Evolutionary conservation across 306 rosid species (phyloP).

Genomic region (Lathyrus tuberosus): DNA sequence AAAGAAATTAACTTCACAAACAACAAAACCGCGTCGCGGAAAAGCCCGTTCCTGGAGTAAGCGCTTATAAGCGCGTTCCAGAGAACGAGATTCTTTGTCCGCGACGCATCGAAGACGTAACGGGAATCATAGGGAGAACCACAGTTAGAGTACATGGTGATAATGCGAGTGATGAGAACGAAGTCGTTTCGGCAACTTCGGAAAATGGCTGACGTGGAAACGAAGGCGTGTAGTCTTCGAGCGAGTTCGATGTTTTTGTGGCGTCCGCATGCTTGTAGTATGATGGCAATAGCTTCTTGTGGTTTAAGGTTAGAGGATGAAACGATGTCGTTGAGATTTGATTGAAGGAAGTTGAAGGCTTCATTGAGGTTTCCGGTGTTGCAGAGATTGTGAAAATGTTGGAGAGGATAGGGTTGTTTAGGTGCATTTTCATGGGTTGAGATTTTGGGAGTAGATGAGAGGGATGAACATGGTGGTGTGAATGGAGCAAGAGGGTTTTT

Average conservation of each 20-base stretch:
- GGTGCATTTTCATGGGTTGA: conserved; percentile 15
- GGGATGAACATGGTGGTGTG: conserved; percentile 45
- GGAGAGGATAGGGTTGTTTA: conserved; percentile 35
- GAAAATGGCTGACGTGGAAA: conserved; percentile 47
- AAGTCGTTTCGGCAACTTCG: conserved; percentile 40
- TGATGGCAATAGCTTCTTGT: conserved; percentile 42
- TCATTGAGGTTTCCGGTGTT: conserved; percentile 52
- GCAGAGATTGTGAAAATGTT: conserved; percentile 54
- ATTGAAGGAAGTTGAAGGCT: conserved; percentile 55
- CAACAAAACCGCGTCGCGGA: conserved; percentile 43
- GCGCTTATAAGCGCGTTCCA: conserved; percentile 85
- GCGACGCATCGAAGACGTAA: conserved; percentile 50
- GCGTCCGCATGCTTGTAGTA: conserved; percentile 64
- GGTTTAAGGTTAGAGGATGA: conserved; percentile 18
- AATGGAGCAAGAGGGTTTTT: conserved; percentile 15
- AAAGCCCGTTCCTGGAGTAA: conserved; percentile 61
- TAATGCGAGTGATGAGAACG: conserved; percentile 67
- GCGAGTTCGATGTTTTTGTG: conserved; percentile 56
- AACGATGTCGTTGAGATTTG: conserved; percentile 34
- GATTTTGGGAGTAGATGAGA: conserved; percentile 35
- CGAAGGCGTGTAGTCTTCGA: conserved; percentile 55
- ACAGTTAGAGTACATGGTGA: conserved; percentile 75
- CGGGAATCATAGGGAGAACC: conserved; percentile 63
- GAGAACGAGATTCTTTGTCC: conserved; percentile 54
- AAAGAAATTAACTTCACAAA: conserved; percentile 53